Evolutionary conservation across 495 filamentous ascomycete species (phyloP).

Genomic region (Aspergillus haitiensis): DNA sequence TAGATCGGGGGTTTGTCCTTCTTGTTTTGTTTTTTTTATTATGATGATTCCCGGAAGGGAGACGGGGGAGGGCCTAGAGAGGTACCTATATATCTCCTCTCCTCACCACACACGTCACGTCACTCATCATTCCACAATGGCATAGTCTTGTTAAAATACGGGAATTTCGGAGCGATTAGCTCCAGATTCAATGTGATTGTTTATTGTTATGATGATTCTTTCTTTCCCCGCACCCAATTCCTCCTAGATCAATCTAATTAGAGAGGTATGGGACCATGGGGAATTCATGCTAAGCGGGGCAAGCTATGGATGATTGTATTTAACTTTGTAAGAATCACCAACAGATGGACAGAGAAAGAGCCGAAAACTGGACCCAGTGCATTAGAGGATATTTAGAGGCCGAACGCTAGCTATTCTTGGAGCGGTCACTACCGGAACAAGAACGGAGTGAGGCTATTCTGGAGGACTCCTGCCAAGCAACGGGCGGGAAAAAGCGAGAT

Average conservation of each 20-base stretch:
- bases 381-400: not conserved
- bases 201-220: not conserved
- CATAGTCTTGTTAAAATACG: too few relatives aligned
- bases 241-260: not conserved
- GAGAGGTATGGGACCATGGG: not conserved
- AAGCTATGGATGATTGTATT: not conserved
- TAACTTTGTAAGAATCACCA: not conserved
- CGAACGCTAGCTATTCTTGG: slow-evolving; percentile 11
- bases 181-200: too few relatives aligned
- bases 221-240: not conserved
- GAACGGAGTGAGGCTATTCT: slow-evolving; percentile 10
- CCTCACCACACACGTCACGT: too few relatives aligned
- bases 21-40: not conserved
- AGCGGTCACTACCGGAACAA: slow-evolving; percentile 7
- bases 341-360: not conserved
- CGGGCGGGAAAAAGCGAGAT: too few relatives aligned
- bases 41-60: not conserved
- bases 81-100: too few relatives aligned
- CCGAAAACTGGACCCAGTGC: slow-evolving; percentile 3
- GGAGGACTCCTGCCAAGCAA: too few relatives aligned
- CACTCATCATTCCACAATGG: too few relatives aligned
- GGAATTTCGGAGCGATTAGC: too few relatives aligned
- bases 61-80: too few relatives aligned
- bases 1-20: not conserved
- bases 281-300: not conserved